Base-by-base conservation (phyloP, 2,329 filamentous ascomycete genomes). In the Venturia carpophila region DNA sequence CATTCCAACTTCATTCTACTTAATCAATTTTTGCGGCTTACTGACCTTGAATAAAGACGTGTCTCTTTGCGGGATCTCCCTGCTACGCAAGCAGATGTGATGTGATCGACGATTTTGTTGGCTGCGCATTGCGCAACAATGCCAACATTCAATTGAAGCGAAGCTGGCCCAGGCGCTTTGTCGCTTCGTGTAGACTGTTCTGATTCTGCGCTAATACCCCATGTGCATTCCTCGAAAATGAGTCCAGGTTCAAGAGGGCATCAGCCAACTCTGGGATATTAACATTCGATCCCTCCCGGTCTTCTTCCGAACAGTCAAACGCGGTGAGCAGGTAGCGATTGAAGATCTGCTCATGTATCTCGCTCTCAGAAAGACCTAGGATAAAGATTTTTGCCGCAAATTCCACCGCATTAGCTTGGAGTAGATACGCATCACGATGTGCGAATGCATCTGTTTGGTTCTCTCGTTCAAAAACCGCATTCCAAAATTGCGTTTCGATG, bases 401-500 rank as follows among this genome's bases (percentile, higher is more conserved):
- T 9, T 58, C 52, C 17, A 58, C 52, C 6, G 52, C 52, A 21
- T 58, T 58, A 0, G 52, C 52, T n/a, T 34, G 27, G 30, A 58
- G 52, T 21, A 58, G 30, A 58, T 58, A 58, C 27, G 52, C 30
- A 58, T 58, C 52, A 2, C 52, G 52, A 15, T 58, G 52, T 21
- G 27, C 15, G 30, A 58, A 58, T 19, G 27, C 30, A 37, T 37
- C 30, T 10, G 13, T 7, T 58, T 58, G 52, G 27, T 58, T 34
- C 30, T 58, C 27, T 17, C 52, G 30, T 21, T 58, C 52, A 11
- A 19, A 55, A n/a, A 58, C 52, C 52, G 52, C 52, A 58, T 58
- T 58, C 52, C 52, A 58, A 37, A 58, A 58, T 24, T 58, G 52
- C 19, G 52, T 58, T 37, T 58, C 52, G 17, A 58, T 58, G 30